Base-by-base conservation (phyloP, 805 yeast species). In the Starmerella ratchasimensis region DNA sequence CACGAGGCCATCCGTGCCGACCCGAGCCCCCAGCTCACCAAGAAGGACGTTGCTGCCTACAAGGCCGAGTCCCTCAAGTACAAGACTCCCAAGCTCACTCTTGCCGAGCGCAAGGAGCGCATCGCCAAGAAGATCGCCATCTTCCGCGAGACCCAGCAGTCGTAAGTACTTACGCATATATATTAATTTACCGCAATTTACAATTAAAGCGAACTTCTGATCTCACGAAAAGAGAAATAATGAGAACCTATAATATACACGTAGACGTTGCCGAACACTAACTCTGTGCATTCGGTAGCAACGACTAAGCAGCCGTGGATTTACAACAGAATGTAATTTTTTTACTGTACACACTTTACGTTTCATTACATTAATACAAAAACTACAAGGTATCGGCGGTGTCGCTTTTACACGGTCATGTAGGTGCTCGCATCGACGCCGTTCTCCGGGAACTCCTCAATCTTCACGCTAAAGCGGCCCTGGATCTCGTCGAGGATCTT, bases 351-450 rank as follows among this genome's bases (percentile, higher is more conserved):
- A n/a, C n/a, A n/a, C n/a, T n/a, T n/a, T n/a, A n/a, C n/a, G n/a
- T n/a, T n/a, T n/a, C n/a, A n/a, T n/a, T n/a, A n/a, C n/a, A n/a
- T n/a, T n/a, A n/a, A n/a, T n/a, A n/a, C n/a, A n/a, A n/a, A n/a
- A n/a, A n/a, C n/a, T n/a, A n/a, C n/a, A n/a, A n/a, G n/a, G n/a
- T n/a, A n/a, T n/a, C n/a, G n/a, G n/a, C n/a, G n/a, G n/a, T n/a
- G n/a, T n/a, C n/a, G n/a, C n/a, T n/a, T n/a, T 43, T 67, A 84
- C 51, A 93, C 80, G 75, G 88, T 88, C 94, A 90, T 86, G 68
- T 88, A 88, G 53, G 96, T 84, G 39, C 94, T 76, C 52, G 96
- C 86, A 61, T 90, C 98, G 55, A 88, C 83, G 63, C 97, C 96
- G 60, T 82, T 97, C 57, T 79, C 96, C 45, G 98, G 97, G 76